Evolutionary conservation across 805 yeast genomes (phyloP), one percentile per base, ranked within the genome.

Genomic region (Metschnikowia gelsemii): DNA sequence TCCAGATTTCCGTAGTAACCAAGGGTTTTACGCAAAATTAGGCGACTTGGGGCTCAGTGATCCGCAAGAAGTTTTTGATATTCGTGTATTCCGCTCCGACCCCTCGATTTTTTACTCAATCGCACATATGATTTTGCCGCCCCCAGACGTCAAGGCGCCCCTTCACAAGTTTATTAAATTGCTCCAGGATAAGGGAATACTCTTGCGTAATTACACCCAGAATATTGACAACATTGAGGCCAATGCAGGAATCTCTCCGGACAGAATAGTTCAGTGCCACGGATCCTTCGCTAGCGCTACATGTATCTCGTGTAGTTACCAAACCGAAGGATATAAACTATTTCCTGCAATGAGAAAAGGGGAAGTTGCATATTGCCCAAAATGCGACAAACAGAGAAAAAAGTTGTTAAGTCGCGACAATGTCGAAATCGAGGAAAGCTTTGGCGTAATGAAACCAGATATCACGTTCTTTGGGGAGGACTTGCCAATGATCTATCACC

Each of bases 391-490:
- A 9, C 73, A 72, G 55, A 66, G 81, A 43, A 59, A 58, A 38
- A 59, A 51, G 35, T 52, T 49, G 32, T 37, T 57, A 38, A 46
- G 51, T 4, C 48, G 48, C 9, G 68, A 67, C 22, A 61, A 57
- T 4, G 61, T 34, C 59, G 50, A 41, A 65, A 68, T 11, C 1
- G 62, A 70, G 18, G 75, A 78, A 52, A 75, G 84, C 7, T 79
- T 63, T 57, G 96, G 96, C 12, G 91, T 88, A 2, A 73, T 87
- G 76, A 89, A 90, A 59, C 97, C 97, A 0, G 95, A 89, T 58
- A 89, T 89, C 46, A 88, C 96, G 0, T 89, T 89, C 57, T 89
- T 89, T 52, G 96, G 96, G 12, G 96, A 89, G 60, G 78, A 81
- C 12, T 68, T 89, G 43, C 96, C 96, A 1, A 69, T 70, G 11